Conservation (phyloP, 2,329 filamentous ascomycete species). For the Teratosphaeria nubilosa region DNA sequence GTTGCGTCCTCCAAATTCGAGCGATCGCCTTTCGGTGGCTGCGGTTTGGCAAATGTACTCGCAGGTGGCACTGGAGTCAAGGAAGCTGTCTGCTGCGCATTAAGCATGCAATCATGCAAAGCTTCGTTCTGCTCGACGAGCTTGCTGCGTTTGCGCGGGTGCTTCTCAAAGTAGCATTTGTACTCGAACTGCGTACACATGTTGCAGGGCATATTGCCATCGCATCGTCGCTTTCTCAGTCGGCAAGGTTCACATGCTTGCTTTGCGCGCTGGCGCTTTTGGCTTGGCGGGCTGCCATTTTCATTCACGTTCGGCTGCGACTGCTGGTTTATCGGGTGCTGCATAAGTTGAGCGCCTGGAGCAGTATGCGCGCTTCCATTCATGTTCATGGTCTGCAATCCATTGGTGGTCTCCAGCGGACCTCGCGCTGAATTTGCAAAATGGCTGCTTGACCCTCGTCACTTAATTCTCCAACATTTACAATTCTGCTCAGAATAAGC, state of each 20-base stretch:
- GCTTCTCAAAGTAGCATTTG: constrained; percentile 39
- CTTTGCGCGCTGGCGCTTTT: constrained; percentile 25
- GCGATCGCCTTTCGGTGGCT: constrained; percentile 8
- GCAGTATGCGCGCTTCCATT: neutral
- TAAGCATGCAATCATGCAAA: constrained; percentile 6
- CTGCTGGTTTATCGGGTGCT: neutral
- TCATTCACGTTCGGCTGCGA: neutral
- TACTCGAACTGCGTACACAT: constrained; percentile 46
- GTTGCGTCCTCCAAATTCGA: constrained; percentile 18
- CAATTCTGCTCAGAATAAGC: neutral
- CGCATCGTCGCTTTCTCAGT: constrained; percentile 47
- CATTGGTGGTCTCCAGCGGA: neutral
- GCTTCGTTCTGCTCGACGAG: constrained; percentile 22
- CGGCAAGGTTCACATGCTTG: constrained; percentile 39
- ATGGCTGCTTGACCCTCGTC: neutral
- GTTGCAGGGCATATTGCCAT: constrained; percentile 43
- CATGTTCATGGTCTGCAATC: neutral
- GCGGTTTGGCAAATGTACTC: constrained; percentile 3
- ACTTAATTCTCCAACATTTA: neutral
- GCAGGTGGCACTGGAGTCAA: constrained; percentile 2
- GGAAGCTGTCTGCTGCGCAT: constrained; percentile 3
- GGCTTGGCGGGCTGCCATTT: constrained; percentile 5
- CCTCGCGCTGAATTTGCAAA: neutral
- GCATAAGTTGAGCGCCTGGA: neutral
- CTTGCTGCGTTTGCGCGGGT: constrained; percentile 26